Evolutionary conservation across 805 yeast genomes (phyloP).

Genomic region (Wickerhamiella shivajii): DNA sequence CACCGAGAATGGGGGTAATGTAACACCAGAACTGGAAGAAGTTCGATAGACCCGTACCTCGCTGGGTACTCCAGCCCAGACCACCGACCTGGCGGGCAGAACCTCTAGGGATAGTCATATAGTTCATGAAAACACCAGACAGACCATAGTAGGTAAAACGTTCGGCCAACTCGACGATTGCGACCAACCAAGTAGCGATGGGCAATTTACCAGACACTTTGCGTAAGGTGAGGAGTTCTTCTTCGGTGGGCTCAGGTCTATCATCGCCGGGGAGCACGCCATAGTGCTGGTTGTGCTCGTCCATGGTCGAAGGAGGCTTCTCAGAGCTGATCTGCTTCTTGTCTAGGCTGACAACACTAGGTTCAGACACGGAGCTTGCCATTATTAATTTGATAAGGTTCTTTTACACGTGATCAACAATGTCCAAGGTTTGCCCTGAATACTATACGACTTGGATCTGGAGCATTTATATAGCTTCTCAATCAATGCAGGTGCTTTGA

Average conservation of each 20-base stretch:
- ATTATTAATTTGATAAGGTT: no score
- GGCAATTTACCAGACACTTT: slow-evolving; percentile 41
- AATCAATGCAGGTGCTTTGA: no score
- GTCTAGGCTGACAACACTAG: no score
- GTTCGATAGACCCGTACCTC: slow-evolving; percentile 59
- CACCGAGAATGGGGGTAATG: slow-evolving; percentile 65
- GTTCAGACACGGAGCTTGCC: no score
- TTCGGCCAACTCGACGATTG: slow-evolving; percentile 64
- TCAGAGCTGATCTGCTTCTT: no score
- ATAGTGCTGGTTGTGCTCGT: no score
- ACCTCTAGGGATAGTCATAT: slow-evolving; percentile 38
- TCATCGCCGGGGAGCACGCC: no score
- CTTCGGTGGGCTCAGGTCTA: slow-evolving; percentile 33
- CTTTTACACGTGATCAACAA: no score
- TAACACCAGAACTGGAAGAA: slow-evolving; percentile 75
- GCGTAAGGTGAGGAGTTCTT: slow-evolving; percentile 37
- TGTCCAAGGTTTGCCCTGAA: no score
- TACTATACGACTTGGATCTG: no score
- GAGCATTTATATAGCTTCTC: no score
- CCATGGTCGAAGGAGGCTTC: no score
- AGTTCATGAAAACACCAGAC: slow-evolving; percentile 62
- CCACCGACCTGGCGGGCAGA: slow-evolving; percentile 31
- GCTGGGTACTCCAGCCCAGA: slow-evolving; percentile 41
- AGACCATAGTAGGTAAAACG: slow-evolving; percentile 72
- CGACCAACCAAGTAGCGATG: slow-evolving; percentile 44